These are phyloP conservation scores for Aspergillus ellipticus DNA, from an alignment of 495 filamentous ascomycete species.

Conservation along the genomic window DNA sequence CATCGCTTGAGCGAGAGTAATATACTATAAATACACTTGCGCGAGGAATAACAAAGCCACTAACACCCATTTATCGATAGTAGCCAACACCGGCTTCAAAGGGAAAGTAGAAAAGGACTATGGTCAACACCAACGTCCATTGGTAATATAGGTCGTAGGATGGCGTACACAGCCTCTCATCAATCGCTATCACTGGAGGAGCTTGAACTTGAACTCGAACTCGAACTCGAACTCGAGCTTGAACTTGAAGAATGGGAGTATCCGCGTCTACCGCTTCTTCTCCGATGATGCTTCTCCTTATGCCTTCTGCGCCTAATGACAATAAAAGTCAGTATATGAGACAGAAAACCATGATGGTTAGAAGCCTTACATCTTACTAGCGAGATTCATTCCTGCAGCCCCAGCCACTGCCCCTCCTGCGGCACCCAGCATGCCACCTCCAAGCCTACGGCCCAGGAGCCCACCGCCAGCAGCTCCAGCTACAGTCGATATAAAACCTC, in stretches of 20 bases:
- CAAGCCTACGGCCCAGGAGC: conserved; percentile 40
- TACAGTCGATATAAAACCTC: conserved; percentile 41
- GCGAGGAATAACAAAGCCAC: background rate
- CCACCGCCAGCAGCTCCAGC: conserved; percentile 43
- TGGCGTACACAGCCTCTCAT: background rate
- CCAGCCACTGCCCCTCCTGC: conserved; percentile 41
- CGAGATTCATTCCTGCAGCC: conserved; percentile 40
- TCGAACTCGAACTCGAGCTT: conserved; percentile 30
- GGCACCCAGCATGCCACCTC: conserved; percentile 39
- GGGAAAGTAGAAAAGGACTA: background rate
- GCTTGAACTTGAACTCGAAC: conserved; percentile 23
- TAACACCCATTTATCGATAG: background rate
- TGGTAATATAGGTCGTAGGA: background rate
- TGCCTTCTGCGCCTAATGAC: conserved; percentile 25
- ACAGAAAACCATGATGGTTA: background rate
- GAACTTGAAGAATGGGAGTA: conserved; percentile 29
- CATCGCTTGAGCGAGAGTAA: background rate
- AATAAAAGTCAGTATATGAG: conserved; percentile 13
- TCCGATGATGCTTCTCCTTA: conserved; percentile 28
- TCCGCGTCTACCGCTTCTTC: conserved; percentile 24
- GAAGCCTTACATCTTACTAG: conserved; percentile 34
- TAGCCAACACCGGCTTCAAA: too few relatives aligned
- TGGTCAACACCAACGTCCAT: background rate
- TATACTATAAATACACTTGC: background rate
- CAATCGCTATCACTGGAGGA: conserved; percentile 20